phyloP scores from a whole-genome alignment of 2,329 filamentous ascomycete species.

The Apiospora koreana region DNA sequence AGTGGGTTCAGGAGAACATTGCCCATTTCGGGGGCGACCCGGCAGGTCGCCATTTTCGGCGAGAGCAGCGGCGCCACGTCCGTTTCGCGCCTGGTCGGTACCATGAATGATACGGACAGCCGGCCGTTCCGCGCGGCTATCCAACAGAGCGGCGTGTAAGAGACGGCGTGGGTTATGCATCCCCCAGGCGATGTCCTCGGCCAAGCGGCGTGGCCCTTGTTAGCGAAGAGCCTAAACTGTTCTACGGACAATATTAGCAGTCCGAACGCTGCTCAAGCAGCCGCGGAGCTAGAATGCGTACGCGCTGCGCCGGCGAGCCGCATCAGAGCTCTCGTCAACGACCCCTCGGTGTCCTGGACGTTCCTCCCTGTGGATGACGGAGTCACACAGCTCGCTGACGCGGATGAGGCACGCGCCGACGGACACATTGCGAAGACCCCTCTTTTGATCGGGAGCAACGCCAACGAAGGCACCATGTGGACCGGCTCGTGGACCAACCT shows the following conservation, averaged over 20 bases:
- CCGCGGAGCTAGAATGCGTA: slow-evolving; percentile 39
- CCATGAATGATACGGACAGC: slow-evolving; percentile 43
- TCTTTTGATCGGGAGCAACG: slow-evolving; percentile 27
- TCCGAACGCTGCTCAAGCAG: slow-evolving; percentile 19
- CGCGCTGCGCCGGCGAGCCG: slow-evolving; percentile 31
- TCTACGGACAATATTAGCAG: no score
- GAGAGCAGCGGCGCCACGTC: slow-evolving; percentile 46
- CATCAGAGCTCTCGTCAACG: slow-evolving; percentile 34
- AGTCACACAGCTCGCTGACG: slow-evolving; percentile 34
- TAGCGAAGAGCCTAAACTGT: slow-evolving; percentile 22
- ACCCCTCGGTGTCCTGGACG: slow-evolving; percentile 23
- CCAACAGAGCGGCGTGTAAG: slow-evolving; percentile 14
- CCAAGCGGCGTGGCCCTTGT: slow-evolving; percentile 24
- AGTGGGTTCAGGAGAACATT: slow-evolving; percentile 57
- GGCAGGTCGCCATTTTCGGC: slow-evolving; percentile 52
- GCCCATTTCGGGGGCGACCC: slow-evolving; percentile 53
- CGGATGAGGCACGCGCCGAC: slow-evolving; percentile 27
- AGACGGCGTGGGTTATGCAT: slow-evolving; percentile 20
- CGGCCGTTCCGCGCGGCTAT: slow-evolving; percentile 48
- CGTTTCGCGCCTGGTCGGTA: slow-evolving; percentile 35
- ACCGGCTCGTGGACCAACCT: slow-evolving; percentile 14
- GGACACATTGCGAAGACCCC: slow-evolving; percentile 29
- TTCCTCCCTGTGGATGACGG: slow-evolving; percentile 35
- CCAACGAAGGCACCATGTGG: slow-evolving; percentile 27
- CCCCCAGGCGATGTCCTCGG: slow-evolving; percentile 24